Evolutionary conservation across 768 basidiomycete genomes (phyloP).

Genomic region (Serpula lacrymans): DNA sequence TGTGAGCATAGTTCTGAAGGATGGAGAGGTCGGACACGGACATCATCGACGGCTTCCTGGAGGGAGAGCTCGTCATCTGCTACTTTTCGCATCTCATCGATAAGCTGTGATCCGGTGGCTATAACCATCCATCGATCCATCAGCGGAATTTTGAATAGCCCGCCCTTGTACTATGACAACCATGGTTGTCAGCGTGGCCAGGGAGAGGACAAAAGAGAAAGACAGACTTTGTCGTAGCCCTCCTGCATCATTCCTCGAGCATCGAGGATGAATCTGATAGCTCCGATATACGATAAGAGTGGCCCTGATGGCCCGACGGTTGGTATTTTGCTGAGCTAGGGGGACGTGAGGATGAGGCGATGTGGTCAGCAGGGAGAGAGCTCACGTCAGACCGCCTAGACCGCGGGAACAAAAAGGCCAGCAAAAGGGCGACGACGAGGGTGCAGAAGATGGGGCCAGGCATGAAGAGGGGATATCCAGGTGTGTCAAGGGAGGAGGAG

Average conservation of each 20-base stretch:
- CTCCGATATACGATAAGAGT: conserved; percentile 30
- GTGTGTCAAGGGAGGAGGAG: conserved; percentile 17
- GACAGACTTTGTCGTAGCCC: conserved; percentile 32
- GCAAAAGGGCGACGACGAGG: conserved; percentile 14
- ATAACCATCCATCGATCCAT: conserved; percentile 46
- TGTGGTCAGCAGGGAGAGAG: not conserved
- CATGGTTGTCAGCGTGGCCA: conserved; percentile 7
- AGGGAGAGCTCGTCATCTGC: conserved; percentile 45
- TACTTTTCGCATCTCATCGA: conserved; percentile 51
- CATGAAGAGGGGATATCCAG: conserved; percentile 25
- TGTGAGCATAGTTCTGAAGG: conserved; percentile 4
- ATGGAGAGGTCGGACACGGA: conserved; percentile 16
- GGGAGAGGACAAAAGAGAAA: not conserved
- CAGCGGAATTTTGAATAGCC: conserved; percentile 41
- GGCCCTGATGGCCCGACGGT: conserved; percentile 32
- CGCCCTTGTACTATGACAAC: conserved; percentile 23
- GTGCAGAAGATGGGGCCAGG: conserved; percentile 16
- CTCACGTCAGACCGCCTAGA: conserved; percentile 23
- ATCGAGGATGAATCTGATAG: conserved; percentile 25
- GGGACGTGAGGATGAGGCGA: conserved; percentile 4
- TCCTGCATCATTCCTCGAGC: conserved; percentile 32
- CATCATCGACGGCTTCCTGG: conserved; percentile 36
- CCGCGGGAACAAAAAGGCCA: conserved; percentile 12
- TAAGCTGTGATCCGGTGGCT: conserved; percentile 35
- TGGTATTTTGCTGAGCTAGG: conserved; percentile 30